These are phyloP conservation scores for Colletotrichum musae DNA, from an alignment of 2,329 filamentous ascomycete species.

Conservation along the genomic window DNA sequence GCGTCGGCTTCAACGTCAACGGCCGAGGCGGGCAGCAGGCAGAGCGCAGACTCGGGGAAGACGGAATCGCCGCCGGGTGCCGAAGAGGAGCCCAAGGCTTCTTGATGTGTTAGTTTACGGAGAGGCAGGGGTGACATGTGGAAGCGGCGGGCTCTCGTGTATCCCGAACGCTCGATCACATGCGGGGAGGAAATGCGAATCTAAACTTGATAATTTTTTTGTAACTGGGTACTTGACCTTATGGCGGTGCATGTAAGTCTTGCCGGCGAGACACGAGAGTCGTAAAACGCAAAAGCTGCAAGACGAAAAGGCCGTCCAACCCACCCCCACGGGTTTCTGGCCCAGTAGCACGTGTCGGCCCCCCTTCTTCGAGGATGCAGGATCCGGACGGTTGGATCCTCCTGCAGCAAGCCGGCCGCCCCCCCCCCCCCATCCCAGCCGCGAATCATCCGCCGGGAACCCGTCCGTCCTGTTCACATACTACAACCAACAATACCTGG, in stretches of 20 bases:
- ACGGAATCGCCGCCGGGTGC: conserved; percentile 33
- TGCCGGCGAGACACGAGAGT: neutral
- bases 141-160: neutral
- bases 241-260: neutral
- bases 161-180: neutral
- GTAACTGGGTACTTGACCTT: neutral
- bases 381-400: too few species aligned
- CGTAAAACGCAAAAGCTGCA: neutral
- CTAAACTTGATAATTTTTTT: neutral
- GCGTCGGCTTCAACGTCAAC: conserved; percentile 25
- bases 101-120: conserved; percentile 10
- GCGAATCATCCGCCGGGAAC: too few species aligned
- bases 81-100: conserved; percentile 39
- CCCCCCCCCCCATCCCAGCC: too few species aligned
- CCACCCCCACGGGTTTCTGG: too few species aligned
- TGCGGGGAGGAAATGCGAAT: neutral
- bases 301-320: conserved; percentile 3
- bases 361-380: too few species aligned
- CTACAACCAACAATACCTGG: too few species aligned
- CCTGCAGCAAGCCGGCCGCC: too few species aligned
- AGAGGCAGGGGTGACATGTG: neutral
- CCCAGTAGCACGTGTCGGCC: too few species aligned
- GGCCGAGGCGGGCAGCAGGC: conserved; percentile 29
- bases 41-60: conserved; percentile 30
- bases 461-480: too few species aligned